Evolutionary conservation across 768 basidiomycete species (phyloP).

Genomic region (Pulveroboletus frians): DNA sequence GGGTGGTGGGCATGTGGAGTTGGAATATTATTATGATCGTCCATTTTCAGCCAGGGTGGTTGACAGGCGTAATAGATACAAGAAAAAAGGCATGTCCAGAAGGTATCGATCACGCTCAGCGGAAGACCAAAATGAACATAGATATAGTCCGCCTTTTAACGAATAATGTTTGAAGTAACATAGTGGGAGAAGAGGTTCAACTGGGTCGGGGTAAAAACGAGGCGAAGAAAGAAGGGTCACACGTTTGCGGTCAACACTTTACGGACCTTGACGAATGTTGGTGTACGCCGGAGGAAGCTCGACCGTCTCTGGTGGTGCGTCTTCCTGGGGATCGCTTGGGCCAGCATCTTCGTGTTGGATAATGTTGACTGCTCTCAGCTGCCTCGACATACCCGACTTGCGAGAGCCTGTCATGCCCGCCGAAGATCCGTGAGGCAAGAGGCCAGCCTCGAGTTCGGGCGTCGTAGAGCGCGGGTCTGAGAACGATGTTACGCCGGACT

Average conservation of each 20-base stretch:
- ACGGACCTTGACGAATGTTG: conserved; percentile 37
- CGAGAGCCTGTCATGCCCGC: conserved; percentile 24
- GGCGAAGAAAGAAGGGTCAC: background rate
- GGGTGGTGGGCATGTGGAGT: background rate
- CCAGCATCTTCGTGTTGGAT: conserved; percentile 86
- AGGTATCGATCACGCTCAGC: background rate
- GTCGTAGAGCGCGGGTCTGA: conserved; percentile 44
- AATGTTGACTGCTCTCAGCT: conserved; percentile 68
- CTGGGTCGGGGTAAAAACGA: conserved; percentile 2
- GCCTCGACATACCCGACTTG: conserved; percentile 40
- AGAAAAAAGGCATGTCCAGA: background rate
- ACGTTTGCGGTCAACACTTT: background rate
- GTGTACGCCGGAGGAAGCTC: conserved; percentile 84
- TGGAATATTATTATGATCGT: conserved; percentile 3
- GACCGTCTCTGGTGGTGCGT: conserved; percentile 61
- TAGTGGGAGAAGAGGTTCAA: background rate
- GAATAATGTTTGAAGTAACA: background rate
- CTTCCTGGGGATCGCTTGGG: conserved; percentile 25
- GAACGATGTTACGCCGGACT: conserved; percentile 24
- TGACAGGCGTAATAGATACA: conserved; percentile 1
- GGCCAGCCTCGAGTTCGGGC: conserved; percentile 33
- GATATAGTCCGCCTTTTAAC: no score
- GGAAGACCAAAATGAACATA: background rate
- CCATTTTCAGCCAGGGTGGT: conserved; percentile 4
- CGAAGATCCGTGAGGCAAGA: conserved; percentile 19